Percentiles rank a stretch among this genome's conserved stretches.
phyloP scores from a whole-genome alignment of 345 rosid genomes.

The Boechera retrofracta region DNA sequence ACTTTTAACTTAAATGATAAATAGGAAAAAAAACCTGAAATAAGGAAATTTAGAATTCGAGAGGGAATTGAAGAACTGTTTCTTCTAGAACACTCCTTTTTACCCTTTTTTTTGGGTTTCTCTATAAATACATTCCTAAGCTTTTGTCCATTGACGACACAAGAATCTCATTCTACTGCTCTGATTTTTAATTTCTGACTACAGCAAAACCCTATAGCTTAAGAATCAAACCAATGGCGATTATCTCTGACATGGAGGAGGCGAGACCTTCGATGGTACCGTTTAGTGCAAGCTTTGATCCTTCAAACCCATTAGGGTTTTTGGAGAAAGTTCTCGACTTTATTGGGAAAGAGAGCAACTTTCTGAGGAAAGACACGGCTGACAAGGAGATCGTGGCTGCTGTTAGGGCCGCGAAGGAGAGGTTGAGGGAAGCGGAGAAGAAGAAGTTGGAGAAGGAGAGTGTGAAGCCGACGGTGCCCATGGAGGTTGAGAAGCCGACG shows the following conservation, averaged over 20 bases:
- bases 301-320: conserved; percentile 64
- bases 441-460: conserved; percentile 39
- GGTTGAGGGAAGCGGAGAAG: conserved; percentile 47
- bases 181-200: neutral
- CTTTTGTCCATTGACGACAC: neutral
- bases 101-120: neutral
- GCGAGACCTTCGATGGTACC: conserved; percentile 35
- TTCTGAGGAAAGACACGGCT: conserved; percentile 60
- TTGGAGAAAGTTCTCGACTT: conserved; percentile 72
- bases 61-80: neutral
- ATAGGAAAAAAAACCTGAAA: neutral
- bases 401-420: conserved; percentile 49
- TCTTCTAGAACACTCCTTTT: conserved; percentile 30
- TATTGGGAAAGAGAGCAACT: conserved; percentile 65
- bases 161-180: neutral
- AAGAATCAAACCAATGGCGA: conserved; percentile 57
- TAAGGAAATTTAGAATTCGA: neutral
- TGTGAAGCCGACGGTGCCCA: conserved; percentile 13
- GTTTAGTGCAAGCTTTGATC: conserved; percentile 65
- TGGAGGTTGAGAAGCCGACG: conserved; percentile 34
- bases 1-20: neutral
- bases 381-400: conserved; percentile 65
- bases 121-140: conserved; percentile 23
- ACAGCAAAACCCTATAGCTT: conserved; percentile 11
- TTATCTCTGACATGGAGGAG: conserved; percentile 63